Evolutionary conservation across 164 flowering plant genomes (phyloP).

Genomic region (Macadamia tetraphylla): DNA sequence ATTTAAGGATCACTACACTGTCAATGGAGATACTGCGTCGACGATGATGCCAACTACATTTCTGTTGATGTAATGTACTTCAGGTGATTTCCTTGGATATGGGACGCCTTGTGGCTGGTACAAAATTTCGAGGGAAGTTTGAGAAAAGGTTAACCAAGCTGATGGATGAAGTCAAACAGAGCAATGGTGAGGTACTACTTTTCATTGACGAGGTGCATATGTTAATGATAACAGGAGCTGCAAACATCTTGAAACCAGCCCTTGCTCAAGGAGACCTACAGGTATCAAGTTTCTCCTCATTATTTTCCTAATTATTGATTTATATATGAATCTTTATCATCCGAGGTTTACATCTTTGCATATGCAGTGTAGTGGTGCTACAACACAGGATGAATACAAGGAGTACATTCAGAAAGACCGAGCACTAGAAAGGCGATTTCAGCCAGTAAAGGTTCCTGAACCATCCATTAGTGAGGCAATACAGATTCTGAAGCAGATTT

Average conservation of each 20-base stretch:
- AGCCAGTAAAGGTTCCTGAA: slow-evolving; percentile 17
- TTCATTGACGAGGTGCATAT: slow-evolving; percentile 78
- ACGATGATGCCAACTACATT: too few species aligned
- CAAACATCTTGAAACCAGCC: slow-evolving; percentile 69
- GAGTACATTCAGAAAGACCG: slow-evolving; percentile 19
- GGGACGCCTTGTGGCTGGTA: slow-evolving; percentile 66
- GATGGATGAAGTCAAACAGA: slow-evolving; percentile 64
- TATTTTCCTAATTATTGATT: too few species aligned
- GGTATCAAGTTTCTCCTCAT: slow-evolving; percentile 19
- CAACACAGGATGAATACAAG: slow-evolving; percentile 12
- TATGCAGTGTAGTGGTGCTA: slow-evolving; percentile 22
- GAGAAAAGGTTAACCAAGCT: slow-evolving; percentile 59
- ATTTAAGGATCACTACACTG: neutral
- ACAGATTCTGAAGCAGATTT: slow-evolving; percentile 13
- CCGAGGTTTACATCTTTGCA: too few species aligned
- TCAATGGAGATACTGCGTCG: too few species aligned
- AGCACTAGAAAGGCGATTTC: slow-evolving; percentile 17
- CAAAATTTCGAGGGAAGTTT: slow-evolving; percentile 62
- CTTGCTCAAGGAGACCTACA: slow-evolving; percentile 73
- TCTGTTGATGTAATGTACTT: neutral
- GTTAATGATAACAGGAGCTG: slow-evolving; percentile 66
- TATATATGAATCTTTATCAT: too few species aligned
- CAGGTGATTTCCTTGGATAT: slow-evolving; percentile 67
- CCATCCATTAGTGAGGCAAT: slow-evolving; percentile 14
- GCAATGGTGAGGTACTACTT: slow-evolving; percentile 49